Evolutionary conservation across 140 eudicot species (phyloP).

Genomic region (Bidens hawaiensis): DNA sequence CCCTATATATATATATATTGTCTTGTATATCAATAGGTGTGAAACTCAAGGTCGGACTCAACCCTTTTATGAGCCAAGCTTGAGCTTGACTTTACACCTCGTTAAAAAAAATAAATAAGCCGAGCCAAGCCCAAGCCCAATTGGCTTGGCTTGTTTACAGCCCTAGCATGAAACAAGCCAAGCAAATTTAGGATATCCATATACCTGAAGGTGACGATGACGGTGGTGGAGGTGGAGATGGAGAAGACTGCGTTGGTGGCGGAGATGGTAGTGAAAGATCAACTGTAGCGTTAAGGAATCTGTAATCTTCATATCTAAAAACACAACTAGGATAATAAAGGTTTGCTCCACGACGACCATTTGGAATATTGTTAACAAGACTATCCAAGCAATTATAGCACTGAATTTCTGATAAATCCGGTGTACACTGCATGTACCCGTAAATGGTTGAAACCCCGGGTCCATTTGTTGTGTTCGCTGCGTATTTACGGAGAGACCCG

Average conservation of each 20-base stretch:
- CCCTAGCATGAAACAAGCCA: no score
- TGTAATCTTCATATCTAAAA: constrained; percentile 31
- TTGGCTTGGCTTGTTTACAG: no score
- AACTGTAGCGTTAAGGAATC: constrained; percentile 22
- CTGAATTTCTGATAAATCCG: constrained; percentile 25
- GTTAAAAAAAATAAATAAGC: no score
- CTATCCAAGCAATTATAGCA: constrained; percentile 23
- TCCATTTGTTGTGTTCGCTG: constrained; percentile 8
- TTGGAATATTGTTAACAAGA: not conserved
- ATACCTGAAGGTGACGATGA: constrained; percentile 22
- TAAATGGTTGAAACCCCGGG: not conserved
- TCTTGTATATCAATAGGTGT: no score
- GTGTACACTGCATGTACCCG: constrained; percentile 45
- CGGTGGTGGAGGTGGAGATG: constrained; percentile 25
- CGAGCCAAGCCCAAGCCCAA: no score
- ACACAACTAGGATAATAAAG: constrained; percentile 38
- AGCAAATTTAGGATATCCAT: no score
- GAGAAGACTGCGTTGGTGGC: no score
- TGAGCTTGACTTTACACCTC: no score
- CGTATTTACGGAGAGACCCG: constrained; percentile 32
- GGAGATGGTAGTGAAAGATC: constrained; percentile 14
- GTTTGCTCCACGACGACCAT: constrained; percentile 25
- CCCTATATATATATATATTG: no score
- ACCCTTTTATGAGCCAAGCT: no score
- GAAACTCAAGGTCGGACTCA: no score